Evolutionary conservation across 352 stramenopile genomes (phyloP).

Genomic region (Globisporangium parvum): DNA sequence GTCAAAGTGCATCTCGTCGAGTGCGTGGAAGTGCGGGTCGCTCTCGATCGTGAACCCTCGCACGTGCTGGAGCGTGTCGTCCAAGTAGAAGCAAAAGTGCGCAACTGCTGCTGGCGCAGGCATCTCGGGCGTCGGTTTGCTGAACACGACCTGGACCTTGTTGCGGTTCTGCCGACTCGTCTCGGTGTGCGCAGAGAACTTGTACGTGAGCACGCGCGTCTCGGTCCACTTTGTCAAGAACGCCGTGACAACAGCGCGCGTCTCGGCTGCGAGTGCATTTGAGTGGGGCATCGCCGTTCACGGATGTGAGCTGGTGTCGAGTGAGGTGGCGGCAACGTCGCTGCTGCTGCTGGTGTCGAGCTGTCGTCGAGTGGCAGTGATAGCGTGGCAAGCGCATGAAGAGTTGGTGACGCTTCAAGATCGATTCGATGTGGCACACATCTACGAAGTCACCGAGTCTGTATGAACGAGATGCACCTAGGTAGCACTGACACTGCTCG

Average conservation of each 20-base stretch:
- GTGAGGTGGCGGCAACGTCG: not conserved
- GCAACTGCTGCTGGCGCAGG: slow-evolving; percentile 41
- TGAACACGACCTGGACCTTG: slow-evolving; percentile 56
- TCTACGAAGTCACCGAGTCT: no score
- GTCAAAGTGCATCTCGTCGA: slow-evolving; percentile 40
- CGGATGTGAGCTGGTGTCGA: not conserved
- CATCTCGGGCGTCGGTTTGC: slow-evolving; percentile 36
- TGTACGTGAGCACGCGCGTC: slow-evolving; percentile 43
- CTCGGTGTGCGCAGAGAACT: slow-evolving; percentile 37
- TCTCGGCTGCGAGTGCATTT: slow-evolving; percentile 27
- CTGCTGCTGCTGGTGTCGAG: no score
- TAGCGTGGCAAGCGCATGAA: no score
- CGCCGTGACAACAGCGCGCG: slow-evolving; percentile 28
- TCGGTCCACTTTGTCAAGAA: slow-evolving; percentile 40
- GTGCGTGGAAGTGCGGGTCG: slow-evolving; percentile 51
- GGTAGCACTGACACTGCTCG: no score
- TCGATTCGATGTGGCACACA: no score
- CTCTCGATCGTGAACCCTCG: slow-evolving; percentile 55
- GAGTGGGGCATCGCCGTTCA: slow-evolving; percentile 14
- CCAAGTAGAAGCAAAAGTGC: slow-evolving; percentile 53
- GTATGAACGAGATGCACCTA: no score
- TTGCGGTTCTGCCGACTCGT: slow-evolving; percentile 24
- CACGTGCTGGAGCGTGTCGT: slow-evolving; percentile 30
- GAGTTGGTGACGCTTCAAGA: no score
- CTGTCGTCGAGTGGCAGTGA: no score